Conservation (phyloP, 352 stramenopile genomes). For the Pythium myriotylum region DNA sequence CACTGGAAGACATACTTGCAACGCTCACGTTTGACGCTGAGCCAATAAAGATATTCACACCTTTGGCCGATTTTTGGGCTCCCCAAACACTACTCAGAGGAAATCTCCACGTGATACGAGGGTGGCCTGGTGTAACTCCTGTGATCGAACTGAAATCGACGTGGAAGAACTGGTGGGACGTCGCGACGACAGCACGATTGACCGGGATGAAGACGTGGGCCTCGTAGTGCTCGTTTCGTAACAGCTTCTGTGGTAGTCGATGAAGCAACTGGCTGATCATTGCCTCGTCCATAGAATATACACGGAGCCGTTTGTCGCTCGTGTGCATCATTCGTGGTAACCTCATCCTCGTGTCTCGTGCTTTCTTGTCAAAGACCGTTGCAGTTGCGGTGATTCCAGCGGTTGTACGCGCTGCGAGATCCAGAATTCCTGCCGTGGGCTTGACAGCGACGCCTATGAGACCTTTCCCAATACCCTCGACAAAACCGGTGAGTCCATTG, state of each 20-base stretch:
- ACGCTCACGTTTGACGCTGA: slow-evolving; percentile 40
- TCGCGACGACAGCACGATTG: slow-evolving; percentile 69
- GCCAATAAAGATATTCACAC: slow-evolving; percentile 54
- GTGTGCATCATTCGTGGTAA: slow-evolving; percentile 81
- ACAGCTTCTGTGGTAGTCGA: slow-evolving; percentile 52
- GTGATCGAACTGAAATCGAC: slow-evolving; percentile 45
- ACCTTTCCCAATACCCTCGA: slow-evolving; percentile 87
- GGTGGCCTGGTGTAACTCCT: slow-evolving; percentile 27
- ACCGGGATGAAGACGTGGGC: slow-evolving; percentile 70
- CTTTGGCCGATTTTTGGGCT: slow-evolving; percentile 41
- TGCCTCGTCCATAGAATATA: slow-evolving; percentile 77
- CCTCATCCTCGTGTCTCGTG: slow-evolving; percentile 59
- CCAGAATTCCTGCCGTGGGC: slow-evolving; percentile 82
- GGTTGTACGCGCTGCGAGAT: slow-evolving; percentile 76
- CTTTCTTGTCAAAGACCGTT: slow-evolving; percentile 80
- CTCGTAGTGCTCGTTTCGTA: slow-evolving; percentile 81
- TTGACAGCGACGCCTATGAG: slow-evolving; percentile 90
- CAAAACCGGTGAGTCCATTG: slow-evolving; percentile 88
- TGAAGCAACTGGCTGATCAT: slow-evolving; percentile 66
- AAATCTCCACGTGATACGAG: slow-evolving; percentile 52
- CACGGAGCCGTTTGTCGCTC: slow-evolving; percentile 71
- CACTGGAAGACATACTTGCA: slow-evolving; percentile 16
- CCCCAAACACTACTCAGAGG: slow-evolving; percentile 47
- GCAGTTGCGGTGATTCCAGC: slow-evolving; percentile 86
- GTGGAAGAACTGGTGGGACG: slow-evolving; percentile 73